These are phyloP conservation scores for Calycina marina DNA, from an alignment of 2,329 filamentous ascomycete genomes.

Conservation along the genomic window DNA sequence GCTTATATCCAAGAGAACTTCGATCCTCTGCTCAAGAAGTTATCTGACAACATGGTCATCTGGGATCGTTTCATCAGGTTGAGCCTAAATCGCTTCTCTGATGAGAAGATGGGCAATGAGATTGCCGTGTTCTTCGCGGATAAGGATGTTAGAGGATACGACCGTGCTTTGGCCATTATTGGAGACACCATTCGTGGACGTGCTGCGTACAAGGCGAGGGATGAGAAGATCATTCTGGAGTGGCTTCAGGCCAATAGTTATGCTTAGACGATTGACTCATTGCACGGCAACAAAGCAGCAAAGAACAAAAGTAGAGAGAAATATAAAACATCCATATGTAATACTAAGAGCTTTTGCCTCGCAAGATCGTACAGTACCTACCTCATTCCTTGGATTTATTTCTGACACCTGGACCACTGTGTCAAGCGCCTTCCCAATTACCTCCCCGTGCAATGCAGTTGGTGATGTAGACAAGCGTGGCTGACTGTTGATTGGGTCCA, in stretches of 20 bases:
- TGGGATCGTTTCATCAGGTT: conserved; percentile 78
- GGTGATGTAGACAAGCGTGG: too few relatives aligned
- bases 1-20: conserved; percentile 75
- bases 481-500: too few relatives aligned
- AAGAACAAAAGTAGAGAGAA: too few relatives aligned
- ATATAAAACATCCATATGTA: too few relatives aligned
- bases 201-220: conserved; percentile 68
- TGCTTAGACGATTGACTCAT: conserved; percentile 16
- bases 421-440: too few relatives aligned
- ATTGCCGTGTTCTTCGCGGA: conserved; percentile 73
- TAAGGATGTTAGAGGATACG: conserved; percentile 77
- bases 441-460: too few relatives aligned
- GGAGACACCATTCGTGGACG: conserved; percentile 75
- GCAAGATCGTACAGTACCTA: too few relatives aligned
- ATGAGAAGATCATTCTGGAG: conserved; percentile 56
- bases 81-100: conserved; percentile 65
- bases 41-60: conserved; percentile 71
- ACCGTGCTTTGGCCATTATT: conserved; percentile 72
- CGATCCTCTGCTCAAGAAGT: conserved; percentile 53
- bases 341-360: too few relatives aligned
- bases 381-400: too few relatives aligned
- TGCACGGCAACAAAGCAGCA: too few relatives aligned
- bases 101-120: conserved; percentile 53
- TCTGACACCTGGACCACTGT: too few relatives aligned
- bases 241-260: conserved; percentile 60